Conservation (phyloP, 148 eudicot species). For the Rhododendron mucronatum region DNA sequence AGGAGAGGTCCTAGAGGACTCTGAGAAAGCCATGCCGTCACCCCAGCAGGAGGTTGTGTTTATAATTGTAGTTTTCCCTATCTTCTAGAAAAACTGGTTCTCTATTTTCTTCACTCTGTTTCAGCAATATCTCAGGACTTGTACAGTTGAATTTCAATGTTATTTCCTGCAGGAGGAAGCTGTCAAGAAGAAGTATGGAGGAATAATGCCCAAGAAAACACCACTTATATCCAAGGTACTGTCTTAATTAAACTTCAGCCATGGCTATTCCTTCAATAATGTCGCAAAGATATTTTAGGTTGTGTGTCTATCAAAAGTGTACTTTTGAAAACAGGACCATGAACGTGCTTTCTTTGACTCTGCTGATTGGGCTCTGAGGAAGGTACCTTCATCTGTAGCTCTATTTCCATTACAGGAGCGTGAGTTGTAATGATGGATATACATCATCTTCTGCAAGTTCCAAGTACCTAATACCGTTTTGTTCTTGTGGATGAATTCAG, state of each 20-base stretch:
- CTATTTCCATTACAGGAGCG: not conserved
- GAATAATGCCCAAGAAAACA: constrained; percentile 81
- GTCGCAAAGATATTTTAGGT: not conserved
- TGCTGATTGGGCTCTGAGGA: constrained; percentile 98
- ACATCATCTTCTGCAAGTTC: not conserved
- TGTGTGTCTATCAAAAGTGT: constrained; percentile 5
- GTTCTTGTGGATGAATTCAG: constrained; percentile 30
- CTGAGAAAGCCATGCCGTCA: constrained; percentile 36
- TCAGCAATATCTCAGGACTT: not conserved
- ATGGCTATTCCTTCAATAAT: not conserved
- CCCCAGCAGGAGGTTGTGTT: constrained; percentile 62
- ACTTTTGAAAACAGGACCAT: constrained; percentile 63
- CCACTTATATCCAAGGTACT: constrained; percentile 94
- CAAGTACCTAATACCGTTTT: not conserved
- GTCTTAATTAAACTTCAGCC: not conserved
- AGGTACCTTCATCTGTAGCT: constrained; percentile 42
- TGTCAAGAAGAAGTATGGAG: constrained; percentile 85
- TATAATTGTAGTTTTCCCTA: not conserved
- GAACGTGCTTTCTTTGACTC: constrained; percentile 98
- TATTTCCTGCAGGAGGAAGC: constrained; percentile 56
- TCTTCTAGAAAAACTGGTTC: not conserved
- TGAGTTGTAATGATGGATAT: not conserved
- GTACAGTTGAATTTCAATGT: constrained; percentile 1
- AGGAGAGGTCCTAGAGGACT: constrained; percentile 36
- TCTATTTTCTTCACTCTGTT: not conserved